A percentile compares a stretch with the other conserved stretches of the same genome.
These are phyloP conservation scores for Darksidea phi DNA, from an alignment of 495 filamentous ascomycete species.

Conservation along the genomic window DNA sequence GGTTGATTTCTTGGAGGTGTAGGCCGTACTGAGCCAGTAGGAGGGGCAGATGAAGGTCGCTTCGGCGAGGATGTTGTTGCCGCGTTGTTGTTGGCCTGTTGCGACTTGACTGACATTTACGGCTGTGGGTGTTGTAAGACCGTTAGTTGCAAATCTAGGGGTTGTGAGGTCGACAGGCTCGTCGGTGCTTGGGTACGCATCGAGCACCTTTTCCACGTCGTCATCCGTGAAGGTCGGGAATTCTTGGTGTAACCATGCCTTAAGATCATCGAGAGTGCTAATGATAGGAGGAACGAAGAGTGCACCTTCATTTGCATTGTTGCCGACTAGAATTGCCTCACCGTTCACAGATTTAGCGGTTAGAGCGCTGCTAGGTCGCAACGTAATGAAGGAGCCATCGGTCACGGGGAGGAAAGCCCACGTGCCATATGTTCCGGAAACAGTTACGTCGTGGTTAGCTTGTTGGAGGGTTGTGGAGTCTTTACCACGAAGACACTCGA, in stretches of 20 bases:
- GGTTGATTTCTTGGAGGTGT: slow-evolving; percentile 42
- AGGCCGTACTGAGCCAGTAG: slow-evolving; percentile 64
- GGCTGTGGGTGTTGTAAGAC: slow-evolving; percentile 1
- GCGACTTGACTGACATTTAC: slow-evolving; percentile 41
- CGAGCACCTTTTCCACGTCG: slow-evolving; percentile 12
- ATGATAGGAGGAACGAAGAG: slow-evolving; percentile 15
- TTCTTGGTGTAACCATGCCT: slow-evolving; percentile 4
- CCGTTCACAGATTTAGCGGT: slow-evolving; percentile 9
- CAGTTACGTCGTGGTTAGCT: slow-evolving; percentile 1
- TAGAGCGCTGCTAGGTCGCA: slow-evolving; percentile 4
- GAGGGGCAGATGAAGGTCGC: slow-evolving; percentile 61
- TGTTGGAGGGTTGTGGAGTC: slow-evolving; percentile 6
- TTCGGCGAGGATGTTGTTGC: slow-evolving; percentile 59
- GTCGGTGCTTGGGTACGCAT: slow-evolving; percentile 17
- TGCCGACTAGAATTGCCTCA: slow-evolving; percentile 13
- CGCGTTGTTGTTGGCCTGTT: slow-evolving; percentile 54
- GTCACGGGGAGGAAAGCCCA: slow-evolving; percentile 19
- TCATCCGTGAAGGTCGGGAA: slow-evolving; percentile 15
- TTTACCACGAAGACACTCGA: slow-evolving; percentile 10
- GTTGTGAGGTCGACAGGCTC: slow-evolving; percentile 1
- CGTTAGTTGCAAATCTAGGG: slow-evolving; percentile 20
- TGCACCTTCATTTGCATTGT: slow-evolving; percentile 25
- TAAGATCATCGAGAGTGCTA: slow-evolving; percentile 12
- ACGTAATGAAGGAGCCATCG: slow-evolving; percentile 4
- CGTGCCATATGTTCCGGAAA: background rate